Conservation (phyloP, 768 basidiomycete species). For the Paxillus involutus region DNA sequence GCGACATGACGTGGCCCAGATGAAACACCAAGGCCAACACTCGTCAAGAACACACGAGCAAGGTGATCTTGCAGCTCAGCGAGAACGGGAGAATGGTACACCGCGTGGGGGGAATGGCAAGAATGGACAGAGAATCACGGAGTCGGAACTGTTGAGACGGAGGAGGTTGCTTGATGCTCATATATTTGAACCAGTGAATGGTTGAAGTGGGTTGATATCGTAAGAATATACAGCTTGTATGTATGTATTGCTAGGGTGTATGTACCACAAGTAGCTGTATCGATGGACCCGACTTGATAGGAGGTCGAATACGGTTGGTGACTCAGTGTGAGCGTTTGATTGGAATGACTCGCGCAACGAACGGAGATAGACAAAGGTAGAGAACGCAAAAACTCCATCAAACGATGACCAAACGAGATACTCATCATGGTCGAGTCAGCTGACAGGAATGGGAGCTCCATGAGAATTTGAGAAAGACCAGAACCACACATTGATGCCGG, state of each 20-base stretch:
- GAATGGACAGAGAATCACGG: slow-evolving; percentile 71
- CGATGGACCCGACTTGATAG: background rate
- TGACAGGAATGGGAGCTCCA: background rate
- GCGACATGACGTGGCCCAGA: slow-evolving; percentile 6
- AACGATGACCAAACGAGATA: background rate
- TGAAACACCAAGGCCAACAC: slow-evolving; percentile 17
- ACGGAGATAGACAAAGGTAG: background rate
- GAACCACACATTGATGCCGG: background rate
- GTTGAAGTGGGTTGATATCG: background rate
- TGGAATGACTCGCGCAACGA: background rate
- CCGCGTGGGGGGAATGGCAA: slow-evolving; percentile 35
- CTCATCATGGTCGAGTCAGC: background rate
- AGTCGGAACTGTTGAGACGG: slow-evolving; percentile 75
- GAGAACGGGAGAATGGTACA: slow-evolving; percentile 30
- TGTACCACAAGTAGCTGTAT: background rate
- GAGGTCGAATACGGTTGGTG: no score
- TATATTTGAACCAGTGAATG: slow-evolving; percentile 41
- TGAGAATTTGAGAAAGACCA: background rate
- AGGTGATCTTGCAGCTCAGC: background rate
- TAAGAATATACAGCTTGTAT: background rate
- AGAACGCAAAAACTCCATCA: background rate
- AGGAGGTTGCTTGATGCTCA: slow-evolving; percentile 76
- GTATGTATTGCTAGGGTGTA: background rate
- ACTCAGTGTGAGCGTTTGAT: background rate
- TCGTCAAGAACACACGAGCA: slow-evolving; percentile 10